phyloP scores from a whole-genome alignment of 805 yeast genomes.

The Zygoascus flipseniorum region DNA sequence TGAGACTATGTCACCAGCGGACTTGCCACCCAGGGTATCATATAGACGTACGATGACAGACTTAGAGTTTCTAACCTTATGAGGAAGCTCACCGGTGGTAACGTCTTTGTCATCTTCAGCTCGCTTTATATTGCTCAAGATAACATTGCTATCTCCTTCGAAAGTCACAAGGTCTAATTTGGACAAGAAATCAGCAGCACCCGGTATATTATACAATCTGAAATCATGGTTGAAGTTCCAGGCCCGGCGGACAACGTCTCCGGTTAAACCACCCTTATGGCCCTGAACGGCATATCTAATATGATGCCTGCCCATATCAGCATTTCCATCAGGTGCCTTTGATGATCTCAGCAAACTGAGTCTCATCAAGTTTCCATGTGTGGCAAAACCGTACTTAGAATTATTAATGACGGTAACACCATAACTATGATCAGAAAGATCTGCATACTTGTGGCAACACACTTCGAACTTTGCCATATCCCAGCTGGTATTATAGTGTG shows the following conservation, averaged over 20 bases:
- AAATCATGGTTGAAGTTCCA: conserved; percentile 53
- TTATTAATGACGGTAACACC: conserved; percentile 74
- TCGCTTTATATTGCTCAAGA: conserved; percentile 71
- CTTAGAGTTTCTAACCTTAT: conserved; percentile 28
- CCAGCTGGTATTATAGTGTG: conserved; percentile 79
- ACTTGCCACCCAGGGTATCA: conserved; percentile 77
- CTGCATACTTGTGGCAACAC: conserved; percentile 76
- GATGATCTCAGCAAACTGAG: conserved; percentile 70
- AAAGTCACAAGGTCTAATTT: conserved; percentile 22
- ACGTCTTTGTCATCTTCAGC: conserved; percentile 66
- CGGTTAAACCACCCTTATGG: conserved; percentile 49
- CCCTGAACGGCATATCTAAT: conserved; percentile 69
- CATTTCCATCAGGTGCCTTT: conserved; percentile 76
- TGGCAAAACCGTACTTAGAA: conserved; percentile 70
- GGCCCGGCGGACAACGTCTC: conserved; percentile 55
- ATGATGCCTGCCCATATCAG: conserved; percentile 74
- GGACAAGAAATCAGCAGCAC: conserved; percentile 4
- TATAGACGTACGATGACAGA: conserved; percentile 64
- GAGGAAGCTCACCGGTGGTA: conserved; percentile 30
- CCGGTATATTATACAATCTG: conserved; percentile 3
- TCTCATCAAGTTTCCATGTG: conserved; percentile 73
- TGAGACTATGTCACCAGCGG: conserved; percentile 44
- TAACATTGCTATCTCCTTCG: conserved; percentile 47
- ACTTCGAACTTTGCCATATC: conserved; percentile 83
- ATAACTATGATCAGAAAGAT: conserved; percentile 63